Conservation (phyloP, 1,284 basidiomycete species). For the Lentinus polychrous region DNA sequence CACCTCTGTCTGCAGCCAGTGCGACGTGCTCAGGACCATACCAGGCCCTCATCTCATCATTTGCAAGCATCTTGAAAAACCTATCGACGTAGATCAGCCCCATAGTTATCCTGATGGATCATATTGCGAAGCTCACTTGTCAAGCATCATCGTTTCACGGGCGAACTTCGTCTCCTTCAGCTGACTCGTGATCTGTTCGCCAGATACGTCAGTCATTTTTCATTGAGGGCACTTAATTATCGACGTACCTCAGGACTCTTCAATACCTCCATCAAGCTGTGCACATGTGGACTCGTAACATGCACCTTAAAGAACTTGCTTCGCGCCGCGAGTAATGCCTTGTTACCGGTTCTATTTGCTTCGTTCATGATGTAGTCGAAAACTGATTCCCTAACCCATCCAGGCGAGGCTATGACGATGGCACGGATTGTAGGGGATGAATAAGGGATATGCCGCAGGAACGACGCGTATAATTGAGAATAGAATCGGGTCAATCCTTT, state of each 20-base stretch:
- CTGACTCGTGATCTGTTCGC: constrained; percentile 54
- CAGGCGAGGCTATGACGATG: constrained; percentile 94
- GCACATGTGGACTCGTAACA: constrained; percentile 90
- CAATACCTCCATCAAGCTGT: constrained; percentile 91
- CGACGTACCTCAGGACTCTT: constrained; percentile 82
- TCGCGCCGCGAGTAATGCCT: constrained; percentile 65
- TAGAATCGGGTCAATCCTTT: constrained; percentile 84
- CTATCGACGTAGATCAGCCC: constrained; percentile 32
- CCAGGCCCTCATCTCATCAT: constrained; percentile 95
- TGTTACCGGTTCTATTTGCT: constrained; percentile 80
- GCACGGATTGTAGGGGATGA: constrained; percentile 69
- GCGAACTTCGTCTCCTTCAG: constrained; percentile 98
- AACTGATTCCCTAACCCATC: constrained; percentile 90
- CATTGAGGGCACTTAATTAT: neutral
- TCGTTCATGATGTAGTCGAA: constrained; percentile 83
- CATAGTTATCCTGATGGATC: neutral
- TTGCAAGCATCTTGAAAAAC: constrained; percentile 95
- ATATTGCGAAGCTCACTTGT: constrained; percentile 53
- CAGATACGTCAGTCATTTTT: constrained; percentile 7
- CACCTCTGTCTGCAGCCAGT: constrained; percentile 88
- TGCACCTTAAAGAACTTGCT: constrained; percentile 91
- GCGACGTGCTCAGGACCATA: constrained; percentile 95
- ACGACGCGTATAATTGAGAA: constrained; percentile 79
- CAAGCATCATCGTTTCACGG: constrained; percentile 84
- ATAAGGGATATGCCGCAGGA: constrained; percentile 87